Base-by-base conservation (phyloP, 768 basidiomycete species). In the Guyanaporus albipodus region DNA sequence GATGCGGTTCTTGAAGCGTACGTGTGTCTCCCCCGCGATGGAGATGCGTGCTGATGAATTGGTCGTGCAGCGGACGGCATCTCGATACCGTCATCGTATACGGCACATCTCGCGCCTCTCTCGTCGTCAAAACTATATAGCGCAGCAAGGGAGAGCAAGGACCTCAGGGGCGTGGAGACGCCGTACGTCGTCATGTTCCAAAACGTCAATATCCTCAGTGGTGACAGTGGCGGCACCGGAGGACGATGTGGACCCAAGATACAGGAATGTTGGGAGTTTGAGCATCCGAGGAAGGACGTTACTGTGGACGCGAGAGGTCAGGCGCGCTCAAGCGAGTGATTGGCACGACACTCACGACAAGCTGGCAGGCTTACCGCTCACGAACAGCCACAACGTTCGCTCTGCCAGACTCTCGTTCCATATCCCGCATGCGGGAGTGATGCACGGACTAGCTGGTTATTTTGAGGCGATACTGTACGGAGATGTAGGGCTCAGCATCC, bases 101-200 rank as follows among this genome's bases (percentile, higher is more conserved):
- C 92, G 15, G 91, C 96, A 4, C 87, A 93, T 68, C 75, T 99
- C 19, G 91, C 96, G 0, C 96, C 96, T 1, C 70, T 99, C 45
- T 92, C 94, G 4, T 96, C 94, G 2, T 87, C 92, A 3, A 97
- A 94, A 64, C 74, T 99, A 10, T 88, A 85, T 69, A 85, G 85
- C 50, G 91, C 94, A 60, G 91, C 91, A 0, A 73, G 80, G 46
- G 70, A 77, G 45, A 64, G 72, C 42, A 87, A 79, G 58, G 82
- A 79, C 52, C 69, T 79, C 27, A 90, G 88, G 64, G 78, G 82
- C 21, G 64, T 87, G 48, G 96, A 99, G 69, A 97, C 93, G 26
- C 95, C 96, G 1, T 98, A 98, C 58, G 96, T 99, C 15, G 96
- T 98, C 50, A 95, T 98, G 94, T 91, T 99, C 66, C 85, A 91